phyloP scores from a whole-genome alignment of 2,329 filamentous ascomycete genomes.

The Samsoniella hepiali region DNA sequence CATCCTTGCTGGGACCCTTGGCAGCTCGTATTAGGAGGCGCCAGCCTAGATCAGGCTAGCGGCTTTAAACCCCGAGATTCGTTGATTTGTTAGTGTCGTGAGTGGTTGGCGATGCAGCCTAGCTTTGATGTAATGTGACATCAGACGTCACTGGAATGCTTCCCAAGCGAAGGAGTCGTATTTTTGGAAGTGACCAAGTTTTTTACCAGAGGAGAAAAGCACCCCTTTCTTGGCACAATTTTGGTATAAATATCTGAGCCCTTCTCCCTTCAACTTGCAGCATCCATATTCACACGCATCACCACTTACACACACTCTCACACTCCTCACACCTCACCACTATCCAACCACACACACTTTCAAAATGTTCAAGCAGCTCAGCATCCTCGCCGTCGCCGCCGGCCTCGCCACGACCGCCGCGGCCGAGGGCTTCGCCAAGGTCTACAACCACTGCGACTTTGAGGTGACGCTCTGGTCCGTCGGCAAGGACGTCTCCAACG shows the following conservation, averaged over 20 bases:
- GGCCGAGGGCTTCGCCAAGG: conserved; percentile 34
- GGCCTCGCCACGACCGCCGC: conserved; percentile 20
- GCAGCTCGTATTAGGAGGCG: conserved; percentile 10
- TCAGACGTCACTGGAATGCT: not conserved
- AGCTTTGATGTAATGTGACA: not conserved
- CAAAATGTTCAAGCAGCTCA: conserved; percentile 16
- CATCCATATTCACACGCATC: not conserved
- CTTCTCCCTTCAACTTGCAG: not conserved
- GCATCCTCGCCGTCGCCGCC: conserved; percentile 25
- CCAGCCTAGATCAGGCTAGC: not conserved
- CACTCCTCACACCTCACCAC: not conserved
- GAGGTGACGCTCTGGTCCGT: conserved; percentile 40
- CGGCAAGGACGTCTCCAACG: conserved; percentile 29
- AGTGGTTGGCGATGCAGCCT: not conserved
- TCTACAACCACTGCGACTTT: conserved; percentile 36
- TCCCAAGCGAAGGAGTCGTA: not conserved
- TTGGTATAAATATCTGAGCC: not conserved
- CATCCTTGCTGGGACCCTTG: not conserved
- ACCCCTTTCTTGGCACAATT: not conserved
- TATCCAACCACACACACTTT: not conserved
- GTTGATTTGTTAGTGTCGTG: not conserved
- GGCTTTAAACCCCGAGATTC: conserved; percentile 1
- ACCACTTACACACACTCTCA: not conserved
- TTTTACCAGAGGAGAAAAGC: not conserved
- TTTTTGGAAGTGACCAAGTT: not conserved